These are phyloP conservation scores for Cyclanthera cordifolia DNA, from an alignment of 306 rosid species.

Conservation along the genomic window DNA sequence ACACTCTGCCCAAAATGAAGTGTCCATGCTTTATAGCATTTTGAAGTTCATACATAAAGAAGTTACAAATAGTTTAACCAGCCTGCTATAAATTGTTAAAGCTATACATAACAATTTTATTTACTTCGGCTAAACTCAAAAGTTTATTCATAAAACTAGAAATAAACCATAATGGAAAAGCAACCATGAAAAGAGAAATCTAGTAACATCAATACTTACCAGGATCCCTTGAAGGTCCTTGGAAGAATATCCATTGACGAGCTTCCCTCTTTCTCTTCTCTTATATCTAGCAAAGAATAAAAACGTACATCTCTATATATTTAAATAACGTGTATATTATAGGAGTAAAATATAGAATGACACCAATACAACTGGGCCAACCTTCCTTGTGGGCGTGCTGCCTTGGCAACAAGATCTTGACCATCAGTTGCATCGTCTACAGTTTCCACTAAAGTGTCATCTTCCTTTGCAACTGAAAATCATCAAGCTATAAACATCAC, in stretches of 20 bases:
- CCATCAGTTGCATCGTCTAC: slow-evolving; percentile 18
- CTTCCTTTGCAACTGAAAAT: slow-evolving; percentile 23
- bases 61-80: background rate
- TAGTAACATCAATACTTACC: slow-evolving; percentile 32
- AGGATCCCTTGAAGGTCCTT: slow-evolving; percentile 95
- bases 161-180: background rate
- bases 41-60: background rate
- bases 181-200: background rate
- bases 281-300: slow-evolving; percentile 36
- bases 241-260: slow-evolving; percentile 57
- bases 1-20: too few species aligned
- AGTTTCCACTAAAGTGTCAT: slow-evolving; percentile 24
- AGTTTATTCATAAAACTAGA: background rate
- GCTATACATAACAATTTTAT: background rate
- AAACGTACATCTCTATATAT: background rate
- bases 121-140: background rate
- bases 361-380: slow-evolving; percentile 15
- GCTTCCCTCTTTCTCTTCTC: slow-evolving; percentile 91
- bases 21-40: too few species aligned
- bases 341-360: background rate
- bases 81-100: background rate
- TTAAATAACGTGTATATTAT: background rate
- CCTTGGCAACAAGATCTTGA: slow-evolving; percentile 31
- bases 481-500: slow-evolving; percentile 9
- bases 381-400: slow-evolving; percentile 95